Percentiles rank a stretch among this genome's conserved stretches.
phyloP scores from a whole-genome alignment of 768 basidiomycete genomes.

The Russula foetens region DNA sequence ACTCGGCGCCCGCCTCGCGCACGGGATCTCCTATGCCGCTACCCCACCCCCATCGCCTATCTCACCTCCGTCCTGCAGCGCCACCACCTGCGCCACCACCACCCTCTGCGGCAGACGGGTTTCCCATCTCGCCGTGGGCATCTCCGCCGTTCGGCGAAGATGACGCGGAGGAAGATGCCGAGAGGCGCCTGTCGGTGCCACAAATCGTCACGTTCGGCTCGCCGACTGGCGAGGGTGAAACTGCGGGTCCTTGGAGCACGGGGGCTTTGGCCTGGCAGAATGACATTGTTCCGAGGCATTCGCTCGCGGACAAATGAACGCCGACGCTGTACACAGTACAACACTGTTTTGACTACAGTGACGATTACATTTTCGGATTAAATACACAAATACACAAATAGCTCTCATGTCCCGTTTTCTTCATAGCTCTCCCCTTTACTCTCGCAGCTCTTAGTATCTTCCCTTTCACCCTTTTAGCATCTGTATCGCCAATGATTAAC shows the following conservation, averaged over 20 bases:
- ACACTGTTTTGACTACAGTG: no score
- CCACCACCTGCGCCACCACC: conserved; percentile 17
- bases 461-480: no score
- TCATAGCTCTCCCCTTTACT: no score
- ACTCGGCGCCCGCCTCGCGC: conserved; percentile 11
- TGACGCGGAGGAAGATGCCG: background rate
- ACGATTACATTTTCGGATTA: no score
- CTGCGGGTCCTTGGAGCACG: conserved; percentile 6
- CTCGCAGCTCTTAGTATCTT: no score
- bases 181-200: background rate
- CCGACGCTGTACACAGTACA: no score
- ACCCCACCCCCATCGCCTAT: conserved; percentile 15
- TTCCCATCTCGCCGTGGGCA: conserved; percentile 14
- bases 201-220: background rate
- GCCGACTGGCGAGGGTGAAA: conserved; percentile 6
- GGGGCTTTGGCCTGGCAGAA: background rate
- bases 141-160: background rate
- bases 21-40: conserved; percentile 16
- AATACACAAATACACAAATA: no score
- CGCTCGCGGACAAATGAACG: background rate
- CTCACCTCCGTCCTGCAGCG: conserved; percentile 8
- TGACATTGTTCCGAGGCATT: background rate
- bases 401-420: no score
- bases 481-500: no score
- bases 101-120: conserved; percentile 17